Percentiles rank a stretch among this genome's conserved stretches.
phyloP scores from a whole-genome alignment of 179 eudicot species.

The Heliamphora pulchella region DNA sequence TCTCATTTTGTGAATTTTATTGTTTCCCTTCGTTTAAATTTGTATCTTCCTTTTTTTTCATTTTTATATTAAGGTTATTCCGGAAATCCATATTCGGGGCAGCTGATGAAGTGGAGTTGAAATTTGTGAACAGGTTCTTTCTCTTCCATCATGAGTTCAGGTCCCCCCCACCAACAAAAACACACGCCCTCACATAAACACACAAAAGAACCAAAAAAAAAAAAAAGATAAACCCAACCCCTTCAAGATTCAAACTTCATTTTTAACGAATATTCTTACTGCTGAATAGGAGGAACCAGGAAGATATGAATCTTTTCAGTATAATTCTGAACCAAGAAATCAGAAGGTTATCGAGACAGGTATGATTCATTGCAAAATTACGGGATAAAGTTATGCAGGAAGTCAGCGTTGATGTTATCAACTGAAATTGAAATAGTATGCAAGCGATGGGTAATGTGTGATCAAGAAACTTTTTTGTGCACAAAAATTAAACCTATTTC shows the following conservation, averaged over 20 bases:
- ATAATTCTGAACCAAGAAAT: conserved; percentile 85
- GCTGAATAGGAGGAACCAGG: conserved; percentile 70
- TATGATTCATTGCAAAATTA: conserved; percentile 11
- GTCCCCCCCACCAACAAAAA: not conserved
- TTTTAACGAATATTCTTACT: not conserved
- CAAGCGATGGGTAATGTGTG: too few relatives aligned
- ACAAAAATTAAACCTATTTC: too few relatives aligned
- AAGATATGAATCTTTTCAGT: conserved; percentile 77
- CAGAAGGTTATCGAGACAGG: conserved; percentile 79
- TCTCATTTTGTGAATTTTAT: not conserved
- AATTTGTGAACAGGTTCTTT: conserved; percentile 74
- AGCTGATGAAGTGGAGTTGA: conserved; percentile 90
- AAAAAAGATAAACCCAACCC: not conserved
- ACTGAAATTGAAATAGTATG: too few relatives aligned
- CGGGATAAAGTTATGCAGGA: too few relatives aligned
- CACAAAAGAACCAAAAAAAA: too few relatives aligned
- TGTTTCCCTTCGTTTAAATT: not conserved
- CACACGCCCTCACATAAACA: too few relatives aligned
- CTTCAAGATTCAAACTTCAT: not conserved
- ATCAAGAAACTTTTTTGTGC: too few relatives aligned
- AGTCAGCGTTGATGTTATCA: too few relatives aligned
- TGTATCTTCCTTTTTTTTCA: not conserved
- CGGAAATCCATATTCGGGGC: conserved; percentile 86
- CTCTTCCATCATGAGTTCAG: not conserved
- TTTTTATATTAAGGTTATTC: conserved; percentile 37